Evolutionary conservation across 2,329 filamentous ascomycete genomes (phyloP).

Genomic region (Penicillium sp.): DNA sequence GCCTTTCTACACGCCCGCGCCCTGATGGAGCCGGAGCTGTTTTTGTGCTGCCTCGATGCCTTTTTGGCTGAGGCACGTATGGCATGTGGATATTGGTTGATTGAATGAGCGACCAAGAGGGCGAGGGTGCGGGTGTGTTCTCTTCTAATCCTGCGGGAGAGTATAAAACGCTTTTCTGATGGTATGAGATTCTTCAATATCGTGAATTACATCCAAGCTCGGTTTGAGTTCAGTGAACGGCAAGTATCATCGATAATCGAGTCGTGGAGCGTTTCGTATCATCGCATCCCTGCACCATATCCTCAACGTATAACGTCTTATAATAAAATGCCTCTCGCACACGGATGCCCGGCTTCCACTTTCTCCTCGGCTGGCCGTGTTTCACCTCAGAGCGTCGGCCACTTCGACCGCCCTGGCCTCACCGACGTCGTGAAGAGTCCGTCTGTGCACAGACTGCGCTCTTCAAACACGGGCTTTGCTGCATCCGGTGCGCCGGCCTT

Average conservation of each 20-base stretch:
- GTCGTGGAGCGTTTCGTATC: neutral
- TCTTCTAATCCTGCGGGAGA: neutral
- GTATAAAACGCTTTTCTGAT: neutral
- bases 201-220: neutral
- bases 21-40: slow-evolving; percentile 1
- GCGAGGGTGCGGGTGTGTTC: neutral
- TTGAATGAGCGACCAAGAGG: neutral
- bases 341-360: neutral
- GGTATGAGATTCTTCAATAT: neutral
- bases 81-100: neutral
- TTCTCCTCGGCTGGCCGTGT: neutral
- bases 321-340: neutral
- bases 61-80: neutral
- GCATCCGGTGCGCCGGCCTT: neutral
- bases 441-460: neutral
- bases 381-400: neutral
- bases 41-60: neutral
- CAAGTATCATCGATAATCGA: neutral
- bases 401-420: neutral
- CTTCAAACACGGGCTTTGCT: neutral
- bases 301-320: neutral
- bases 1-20: neutral
- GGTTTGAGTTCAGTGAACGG: neutral
- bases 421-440: neutral
- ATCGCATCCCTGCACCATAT: neutral